Percentiles rank a stretch among this genome's conserved stretches.
Conservation (phyloP, 495 filamentous ascomycete genomes). For the Copromyces sp. region DNA sequence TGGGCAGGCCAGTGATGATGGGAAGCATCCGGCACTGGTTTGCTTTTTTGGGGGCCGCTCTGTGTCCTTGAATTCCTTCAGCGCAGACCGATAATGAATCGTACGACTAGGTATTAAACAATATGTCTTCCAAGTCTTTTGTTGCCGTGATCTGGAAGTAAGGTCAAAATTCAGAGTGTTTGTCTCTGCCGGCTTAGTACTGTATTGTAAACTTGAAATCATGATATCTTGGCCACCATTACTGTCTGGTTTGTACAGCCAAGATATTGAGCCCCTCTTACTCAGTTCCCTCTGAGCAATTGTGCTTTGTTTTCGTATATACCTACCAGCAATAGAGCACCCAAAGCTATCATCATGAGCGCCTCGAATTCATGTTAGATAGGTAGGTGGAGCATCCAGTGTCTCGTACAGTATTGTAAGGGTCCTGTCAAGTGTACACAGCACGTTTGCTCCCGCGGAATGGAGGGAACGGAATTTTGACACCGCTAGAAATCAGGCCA, state of each 20-base stretch:
- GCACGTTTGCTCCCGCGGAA: not conserved
- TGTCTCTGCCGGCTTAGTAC: not conserved
- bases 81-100: not conserved
- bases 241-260: not conserved
- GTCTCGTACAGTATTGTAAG: not conserved
- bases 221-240: not conserved
- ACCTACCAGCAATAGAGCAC: not conserved
- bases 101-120: not conserved
- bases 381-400: not conserved
- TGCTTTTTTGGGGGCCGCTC: not conserved
- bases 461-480: not conserved
- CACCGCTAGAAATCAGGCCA: not conserved
- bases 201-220: not conserved
- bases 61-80: not conserved
- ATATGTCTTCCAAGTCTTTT: not conserved
- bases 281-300: not conserved
- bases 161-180: not conserved
- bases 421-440: not conserved
- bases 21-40: not conserved
- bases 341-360: not conserved
- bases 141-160: not conserved
- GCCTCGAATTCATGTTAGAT: not conserved
- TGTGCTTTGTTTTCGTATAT: not conserved
- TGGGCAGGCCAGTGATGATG: not conserved
- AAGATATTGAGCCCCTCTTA: not conserved